Evolutionary conservation across 2,329 filamentous ascomycete species (phyloP).

Genomic region (Septoria linicola): DNA sequence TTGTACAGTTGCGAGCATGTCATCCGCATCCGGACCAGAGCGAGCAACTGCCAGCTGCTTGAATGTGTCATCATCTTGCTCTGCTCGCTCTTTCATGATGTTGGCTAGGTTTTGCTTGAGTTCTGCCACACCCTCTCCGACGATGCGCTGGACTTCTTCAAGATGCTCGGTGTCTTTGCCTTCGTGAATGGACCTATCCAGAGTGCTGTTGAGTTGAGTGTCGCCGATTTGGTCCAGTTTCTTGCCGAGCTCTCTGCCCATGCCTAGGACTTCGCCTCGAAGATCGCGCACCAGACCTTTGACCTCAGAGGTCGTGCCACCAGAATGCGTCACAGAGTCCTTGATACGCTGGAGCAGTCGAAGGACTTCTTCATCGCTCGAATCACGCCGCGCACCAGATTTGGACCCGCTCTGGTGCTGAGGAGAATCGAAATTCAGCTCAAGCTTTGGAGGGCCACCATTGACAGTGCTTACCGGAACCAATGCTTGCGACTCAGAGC

Average conservation of each 20-base stretch:
- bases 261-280: slow-evolving; percentile 86
- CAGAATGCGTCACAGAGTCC: slow-evolving; percentile 83
- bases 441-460: slow-evolving; percentile 39
- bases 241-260: slow-evolving; percentile 86
- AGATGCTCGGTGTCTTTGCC: slow-evolving; percentile 48
- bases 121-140: slow-evolving; percentile 76
- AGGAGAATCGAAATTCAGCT: slow-evolving; percentile 38
- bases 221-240: slow-evolving; percentile 70
- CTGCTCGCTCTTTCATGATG: slow-evolving; percentile 73
- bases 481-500: slow-evolving; percentile 55
- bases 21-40: slow-evolving; percentile 57
- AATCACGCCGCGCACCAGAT: slow-evolving; percentile 37
- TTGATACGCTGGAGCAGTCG: slow-evolving; percentile 83
- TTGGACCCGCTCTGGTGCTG: slow-evolving; percentile 22
- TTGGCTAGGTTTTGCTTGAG: slow-evolving; percentile 82
- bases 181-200: slow-evolving; percentile 46
- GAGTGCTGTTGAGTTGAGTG: slow-evolving; percentile 31
- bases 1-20: slow-evolving; percentile 82
- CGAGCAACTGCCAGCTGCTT: slow-evolving; percentile 45
- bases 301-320: slow-evolving; percentile 85
- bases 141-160: slow-evolving; percentile 71
- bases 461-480: slow-evolving; percentile 46
- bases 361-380: slow-evolving; percentile 69
- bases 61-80: slow-evolving; percentile 37
- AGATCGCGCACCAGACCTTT: slow-evolving; percentile 88